Evolutionary conservation across 306 rosid species (phyloP), one percentile per base, ranked within the genome.

Genomic region (Vigna hirtella): DNA sequence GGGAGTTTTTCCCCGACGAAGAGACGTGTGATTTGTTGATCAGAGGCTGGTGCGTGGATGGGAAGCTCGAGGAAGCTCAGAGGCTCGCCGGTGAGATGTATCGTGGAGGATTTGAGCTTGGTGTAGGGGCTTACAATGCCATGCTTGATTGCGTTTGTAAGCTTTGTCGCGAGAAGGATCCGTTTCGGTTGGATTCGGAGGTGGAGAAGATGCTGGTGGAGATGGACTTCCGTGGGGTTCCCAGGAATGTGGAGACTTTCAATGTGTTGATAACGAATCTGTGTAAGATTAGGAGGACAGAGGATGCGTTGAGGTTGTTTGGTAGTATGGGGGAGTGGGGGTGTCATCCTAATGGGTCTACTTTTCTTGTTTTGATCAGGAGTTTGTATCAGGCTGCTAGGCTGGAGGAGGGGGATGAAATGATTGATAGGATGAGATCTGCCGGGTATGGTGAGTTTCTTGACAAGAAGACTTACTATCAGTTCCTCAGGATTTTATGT

Each of bases 321-420:
- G 15, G 62, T 34, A 81, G 78, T 24, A 95, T 89, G 91, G 86
- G 93, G 9, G 91, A 85, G 72, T 92, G 97, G 97, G 90, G 89
- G 3, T 85, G 89, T 62, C 26, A 53, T 56, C 89, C 91, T 6
- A 66, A 83, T 59, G 91, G 73, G 70, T 81, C 82, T 24, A 92
- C 89, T 7, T 92, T 86, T 70, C 79, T 89, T 49, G 77, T 89
- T 73, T 63, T 92, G 82, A 86, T 86, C 3, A 83, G 50, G 89
- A 89, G 97, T 64, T 72, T 92, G 83, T 95, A 87, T 80, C 97
- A 92, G 82, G 98, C 90, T 14, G 98, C 92, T 0, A 87, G 95
- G 74, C 78, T 82, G 16, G 95, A 87, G 66, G 98, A 95, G 28
- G 98, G 98, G 1, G 98, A 95, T 78, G 96, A 84, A 77, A 91